Conservation (phyloP, 2,329 filamentous ascomycete species). For the Coniochaeta ligniaria region DNA sequence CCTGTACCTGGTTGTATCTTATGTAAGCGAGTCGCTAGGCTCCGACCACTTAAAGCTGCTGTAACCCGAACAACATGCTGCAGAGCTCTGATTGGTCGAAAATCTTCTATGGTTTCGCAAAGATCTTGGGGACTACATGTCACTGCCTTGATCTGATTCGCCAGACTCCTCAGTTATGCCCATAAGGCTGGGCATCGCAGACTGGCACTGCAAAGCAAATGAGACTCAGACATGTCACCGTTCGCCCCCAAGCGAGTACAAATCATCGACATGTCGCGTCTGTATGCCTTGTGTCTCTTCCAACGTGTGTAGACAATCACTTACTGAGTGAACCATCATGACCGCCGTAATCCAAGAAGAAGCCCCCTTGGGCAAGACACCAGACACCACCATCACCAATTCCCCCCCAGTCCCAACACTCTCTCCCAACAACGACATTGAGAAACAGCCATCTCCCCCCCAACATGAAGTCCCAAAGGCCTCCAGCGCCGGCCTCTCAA, state of each 20-base stretch:
- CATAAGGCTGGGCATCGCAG: neutral
- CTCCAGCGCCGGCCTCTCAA: constrained; percentile 17
- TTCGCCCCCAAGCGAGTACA: neutral
- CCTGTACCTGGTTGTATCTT: too few species aligned
- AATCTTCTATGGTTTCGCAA: neutral
- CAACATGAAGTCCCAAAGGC: neutral
- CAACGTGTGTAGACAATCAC: neutral
- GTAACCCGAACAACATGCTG: neutral
- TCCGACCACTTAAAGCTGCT: too few species aligned
- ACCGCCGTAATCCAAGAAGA: neutral
- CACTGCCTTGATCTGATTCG: neutral
- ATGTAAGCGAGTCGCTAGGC: too few species aligned
- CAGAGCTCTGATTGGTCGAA: neutral
- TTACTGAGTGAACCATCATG: neutral
- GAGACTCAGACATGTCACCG: neutral
- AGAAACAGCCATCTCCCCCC: neutral
- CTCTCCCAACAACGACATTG: neutral
- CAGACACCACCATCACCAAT: neutral
- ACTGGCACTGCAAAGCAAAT: too few species aligned
- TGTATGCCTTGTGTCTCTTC: neutral
- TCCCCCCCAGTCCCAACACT: neutral
- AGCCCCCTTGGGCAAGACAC: neutral
- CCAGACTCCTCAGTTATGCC: neutral
- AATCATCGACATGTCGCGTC: neutral
- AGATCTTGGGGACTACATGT: neutral